Conservation (phyloP, 2,329 filamentous ascomycete genomes). For the Trichophyton rubrum region DNA sequence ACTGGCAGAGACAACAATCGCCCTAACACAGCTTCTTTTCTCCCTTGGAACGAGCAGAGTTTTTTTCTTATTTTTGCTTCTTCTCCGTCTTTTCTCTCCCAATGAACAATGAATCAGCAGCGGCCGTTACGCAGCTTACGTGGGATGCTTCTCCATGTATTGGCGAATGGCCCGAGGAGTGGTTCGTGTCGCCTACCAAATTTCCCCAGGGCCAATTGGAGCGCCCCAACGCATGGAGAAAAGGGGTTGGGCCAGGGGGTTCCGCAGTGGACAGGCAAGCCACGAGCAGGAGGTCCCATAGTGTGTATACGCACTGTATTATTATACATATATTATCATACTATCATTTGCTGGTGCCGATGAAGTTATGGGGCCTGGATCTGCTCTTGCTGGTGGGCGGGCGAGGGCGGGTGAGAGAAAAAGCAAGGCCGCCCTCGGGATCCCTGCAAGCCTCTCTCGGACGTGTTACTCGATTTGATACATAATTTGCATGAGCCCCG, state of each 20-base stretch:
- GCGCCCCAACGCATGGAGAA: not conserved
- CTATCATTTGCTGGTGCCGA: too few relatives aligned
- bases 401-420: not conserved
- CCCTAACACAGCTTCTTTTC: too few relatives aligned
- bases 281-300: too few relatives aligned
- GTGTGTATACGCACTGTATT: too few relatives aligned
- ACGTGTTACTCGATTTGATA: not conserved
- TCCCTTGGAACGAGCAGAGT: too few relatives aligned
- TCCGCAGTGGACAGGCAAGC: not conserved
- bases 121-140: not conserved
- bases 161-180: slow-evolving; percentile 8
- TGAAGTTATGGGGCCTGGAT: not conserved
- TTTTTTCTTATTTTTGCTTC: too few relatives aligned
- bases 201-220: not conserved
- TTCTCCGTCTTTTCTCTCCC: too few relatives aligned
- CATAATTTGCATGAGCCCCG: not conserved
- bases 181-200: not conserved
- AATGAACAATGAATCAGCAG: too few relatives aligned
- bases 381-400: not conserved
- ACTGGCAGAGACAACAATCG: too few relatives aligned
- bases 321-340: not conserved
- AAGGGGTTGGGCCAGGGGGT: not conserved
- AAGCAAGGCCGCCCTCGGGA: not conserved
- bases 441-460: not conserved
- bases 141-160: not conserved